phyloP scores from a whole-genome alignment of 1,139 yeast genomes.

The Suhomyces maxii region DNA sequence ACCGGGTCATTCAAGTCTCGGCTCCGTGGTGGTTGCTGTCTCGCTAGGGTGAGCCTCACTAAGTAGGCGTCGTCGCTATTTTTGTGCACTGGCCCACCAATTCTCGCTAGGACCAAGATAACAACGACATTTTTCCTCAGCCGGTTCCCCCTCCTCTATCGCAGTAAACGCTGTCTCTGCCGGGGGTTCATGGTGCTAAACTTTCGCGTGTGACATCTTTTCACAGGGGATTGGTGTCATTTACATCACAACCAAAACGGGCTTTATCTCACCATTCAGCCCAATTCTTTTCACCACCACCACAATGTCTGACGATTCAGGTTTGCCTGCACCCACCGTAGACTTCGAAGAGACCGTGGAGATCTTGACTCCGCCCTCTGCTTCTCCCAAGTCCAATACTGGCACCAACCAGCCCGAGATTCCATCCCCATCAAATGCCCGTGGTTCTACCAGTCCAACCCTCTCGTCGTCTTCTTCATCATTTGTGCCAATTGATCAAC shows the following conservation, averaged over 20 bases:
- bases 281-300: not conserved
- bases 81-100: too few relatives aligned
- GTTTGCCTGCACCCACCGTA: conserved; percentile 10
- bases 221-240: conserved; percentile 2
- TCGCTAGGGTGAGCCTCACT: too few relatives aligned
- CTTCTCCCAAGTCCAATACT: not conserved
- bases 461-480: conserved; percentile 35
- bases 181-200: too few relatives aligned
- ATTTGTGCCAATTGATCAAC: conserved; percentile 42
- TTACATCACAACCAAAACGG: not conserved
- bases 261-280: not conserved
- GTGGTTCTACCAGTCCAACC: conserved; percentile 7
- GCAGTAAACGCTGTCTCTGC: too few relatives aligned
- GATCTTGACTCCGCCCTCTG: not conserved
- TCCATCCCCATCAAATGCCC: not conserved
- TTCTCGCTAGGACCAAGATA: too few relatives aligned
- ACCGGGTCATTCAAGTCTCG: too few relatives aligned
- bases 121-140: too few relatives aligned
- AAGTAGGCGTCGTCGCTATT: too few relatives aligned
- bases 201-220: not conserved
- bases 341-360: conserved; percentile 7
- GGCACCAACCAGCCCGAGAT: not conserved
- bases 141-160: too few relatives aligned
- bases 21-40: too few relatives aligned
- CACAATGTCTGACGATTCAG: conserved; percentile 9